Evolutionary conservation across 768 basidiomycete genomes (phyloP).

Genomic region (Astraeus odoratus): DNA sequence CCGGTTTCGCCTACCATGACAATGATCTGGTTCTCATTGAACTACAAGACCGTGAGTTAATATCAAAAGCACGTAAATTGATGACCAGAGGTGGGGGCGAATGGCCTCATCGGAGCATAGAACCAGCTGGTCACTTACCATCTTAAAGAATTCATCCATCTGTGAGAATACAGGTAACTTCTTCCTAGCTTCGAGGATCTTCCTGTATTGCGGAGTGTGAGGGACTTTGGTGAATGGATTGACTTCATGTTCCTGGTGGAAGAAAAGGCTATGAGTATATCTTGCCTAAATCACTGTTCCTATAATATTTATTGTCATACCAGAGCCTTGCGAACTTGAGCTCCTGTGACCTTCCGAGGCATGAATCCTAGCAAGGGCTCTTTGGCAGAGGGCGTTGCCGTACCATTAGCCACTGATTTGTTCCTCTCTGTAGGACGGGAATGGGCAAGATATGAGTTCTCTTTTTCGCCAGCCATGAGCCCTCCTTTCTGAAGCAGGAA

Average conservation of each 20-base stretch:
- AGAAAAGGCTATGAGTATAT: not conserved
- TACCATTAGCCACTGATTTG: not conserved
- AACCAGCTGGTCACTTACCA: constrained; percentile 47
- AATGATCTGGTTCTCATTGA: constrained; percentile 61
- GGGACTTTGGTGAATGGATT: constrained; percentile 88
- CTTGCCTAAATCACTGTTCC: not conserved
- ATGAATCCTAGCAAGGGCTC: constrained; percentile 72
- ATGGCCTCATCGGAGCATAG: not conserved
- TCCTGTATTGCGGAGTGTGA: constrained; percentile 72
- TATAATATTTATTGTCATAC: constrained; percentile 34
- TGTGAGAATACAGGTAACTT: constrained; percentile 87
- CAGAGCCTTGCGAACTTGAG: constrained; percentile 63
- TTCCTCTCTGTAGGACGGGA: constrained; percentile 28
- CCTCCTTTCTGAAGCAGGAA: not conserved
- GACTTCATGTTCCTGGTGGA: constrained; percentile 59
- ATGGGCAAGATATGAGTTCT: constrained; percentile 55
- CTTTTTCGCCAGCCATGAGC: constrained; percentile 9
- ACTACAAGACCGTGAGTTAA: constrained; percentile 10
- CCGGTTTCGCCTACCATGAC: constrained; percentile 94
- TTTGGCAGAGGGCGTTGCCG: constrained; percentile 22
- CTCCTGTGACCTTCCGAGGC: constrained; percentile 58
- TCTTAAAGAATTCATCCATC: constrained; percentile 88
- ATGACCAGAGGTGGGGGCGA: not conserved
- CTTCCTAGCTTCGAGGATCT: constrained; percentile 78
- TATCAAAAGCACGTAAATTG: not conserved